phyloP scores from a whole-genome alignment of 371 early-diverging fungal genomes.

The Quaeritorhiza haematococci region DNA sequence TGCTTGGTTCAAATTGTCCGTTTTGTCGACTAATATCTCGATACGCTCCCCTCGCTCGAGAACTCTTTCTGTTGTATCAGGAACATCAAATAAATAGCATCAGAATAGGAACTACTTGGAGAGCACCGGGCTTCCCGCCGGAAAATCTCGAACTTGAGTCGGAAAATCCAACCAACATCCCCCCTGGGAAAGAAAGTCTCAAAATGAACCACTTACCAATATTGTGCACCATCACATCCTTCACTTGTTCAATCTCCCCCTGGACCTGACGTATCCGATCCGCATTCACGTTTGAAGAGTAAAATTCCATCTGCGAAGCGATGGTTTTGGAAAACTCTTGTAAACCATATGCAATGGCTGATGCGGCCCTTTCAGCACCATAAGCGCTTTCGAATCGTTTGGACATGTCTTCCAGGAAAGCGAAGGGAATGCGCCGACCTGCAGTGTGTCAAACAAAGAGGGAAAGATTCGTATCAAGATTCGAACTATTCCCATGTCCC shows the following conservation, averaged over 20 bases:
- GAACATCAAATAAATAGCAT: not conserved
- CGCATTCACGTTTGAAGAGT: conserved; percentile 63
- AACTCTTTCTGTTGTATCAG: conserved; percentile 61
- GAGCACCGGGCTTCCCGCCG: not conserved
- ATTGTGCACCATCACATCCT: conserved; percentile 91
- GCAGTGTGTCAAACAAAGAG: not conserved
- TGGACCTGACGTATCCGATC: conserved; percentile 80
- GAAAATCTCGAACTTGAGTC: too few species aligned
- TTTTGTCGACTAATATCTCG: conserved; percentile 86
- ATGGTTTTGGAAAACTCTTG: conserved; percentile 78
- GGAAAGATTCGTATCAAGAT: not conserved
- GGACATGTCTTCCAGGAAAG: conserved; percentile 80
- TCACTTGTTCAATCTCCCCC: conserved; percentile 87
- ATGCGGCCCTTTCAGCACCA: conserved; percentile 49
- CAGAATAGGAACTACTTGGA: conserved; percentile 1
- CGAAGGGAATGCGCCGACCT: conserved; percentile 81
- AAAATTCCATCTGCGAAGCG: conserved; percentile 81
- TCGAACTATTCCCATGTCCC: not conserved
- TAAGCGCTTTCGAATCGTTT: conserved; percentile 59
- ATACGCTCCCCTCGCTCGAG: conserved; percentile 88
- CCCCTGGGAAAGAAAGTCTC: not conserved
- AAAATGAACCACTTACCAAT: conserved; percentile 51
- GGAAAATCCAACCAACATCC: too few species aligned
- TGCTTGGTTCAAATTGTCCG: conserved; percentile 78
- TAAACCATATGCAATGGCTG: conserved; percentile 69